Percentiles rank a stretch among this genome's conserved stretches.
phyloP scores from a whole-genome alignment of 495 filamentous ascomycete species.

The Neurospora intermedia region DNA sequence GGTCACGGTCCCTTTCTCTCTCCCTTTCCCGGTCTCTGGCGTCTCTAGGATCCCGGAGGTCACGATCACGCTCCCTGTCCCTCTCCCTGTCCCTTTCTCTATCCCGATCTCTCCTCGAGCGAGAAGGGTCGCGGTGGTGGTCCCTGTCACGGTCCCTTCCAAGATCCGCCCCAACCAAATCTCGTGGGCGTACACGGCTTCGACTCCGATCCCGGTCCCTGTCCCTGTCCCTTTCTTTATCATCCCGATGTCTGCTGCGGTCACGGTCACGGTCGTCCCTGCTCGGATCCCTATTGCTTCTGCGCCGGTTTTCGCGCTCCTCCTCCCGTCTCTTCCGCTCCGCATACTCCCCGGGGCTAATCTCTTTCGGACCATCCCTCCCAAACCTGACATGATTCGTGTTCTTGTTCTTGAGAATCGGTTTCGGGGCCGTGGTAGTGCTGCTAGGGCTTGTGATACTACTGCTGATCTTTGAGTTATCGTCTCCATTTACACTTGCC shows the following conservation, averaged over 20 bases:
- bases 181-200: constrained; percentile 5
- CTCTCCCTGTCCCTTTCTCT: not conserved
- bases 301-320: not conserved
- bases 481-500: constrained; percentile 16
- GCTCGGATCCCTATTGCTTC: constrained; percentile 11
- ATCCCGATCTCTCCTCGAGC: constrained; percentile 6
- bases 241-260: not conserved
- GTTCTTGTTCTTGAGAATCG: constrained; percentile 42
- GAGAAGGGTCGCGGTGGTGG: not conserved
- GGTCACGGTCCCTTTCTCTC: constrained; percentile 4
- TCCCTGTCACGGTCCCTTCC: constrained; percentile 8
- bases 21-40: no score
- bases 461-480: constrained; percentile 18
- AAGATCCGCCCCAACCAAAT: constrained; percentile 4
- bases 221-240: not conserved
- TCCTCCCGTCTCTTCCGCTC: constrained; percentile 12
- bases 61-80: not conserved
- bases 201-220: constrained; percentile 3
- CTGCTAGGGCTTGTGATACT: constrained; percentile 30
- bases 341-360: constrained; percentile 16
- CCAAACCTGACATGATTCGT: constrained; percentile 38
- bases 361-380: constrained; percentile 25
- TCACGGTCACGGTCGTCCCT: not conserved
- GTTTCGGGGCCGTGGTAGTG: constrained; percentile 32
- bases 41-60: no score